Conservation (phyloP, 129 eudicot genomes). For the Daucus carota region DNA sequence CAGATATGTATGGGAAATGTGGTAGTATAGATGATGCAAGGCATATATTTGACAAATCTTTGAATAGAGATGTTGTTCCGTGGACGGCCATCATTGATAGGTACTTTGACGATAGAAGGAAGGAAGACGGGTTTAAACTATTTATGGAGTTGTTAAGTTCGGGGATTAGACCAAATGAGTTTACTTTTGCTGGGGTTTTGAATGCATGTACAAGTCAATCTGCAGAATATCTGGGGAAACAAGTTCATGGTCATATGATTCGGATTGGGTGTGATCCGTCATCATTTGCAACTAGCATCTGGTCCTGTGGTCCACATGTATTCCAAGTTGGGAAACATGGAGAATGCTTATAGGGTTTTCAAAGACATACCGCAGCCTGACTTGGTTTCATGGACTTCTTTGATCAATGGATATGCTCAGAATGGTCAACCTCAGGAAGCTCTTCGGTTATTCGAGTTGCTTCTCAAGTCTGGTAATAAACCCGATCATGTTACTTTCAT, state of each 20-base stretch:
- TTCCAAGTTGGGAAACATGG: too few species aligned
- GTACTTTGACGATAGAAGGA: conserved; percentile 52
- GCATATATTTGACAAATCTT: conserved; percentile 42
- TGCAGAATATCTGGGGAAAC: conserved; percentile 41
- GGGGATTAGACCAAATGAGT: conserved; percentile 54
- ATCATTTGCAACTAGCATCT: conserved; percentile 65
- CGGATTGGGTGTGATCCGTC: conserved; percentile 40
- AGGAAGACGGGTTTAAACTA: conserved; percentile 48
- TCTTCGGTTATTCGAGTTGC: too few species aligned
- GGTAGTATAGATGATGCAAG: conserved; percentile 35
- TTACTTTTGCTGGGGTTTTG: conserved; percentile 53
- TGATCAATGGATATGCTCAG: too few species aligned
- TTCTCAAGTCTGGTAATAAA: too few species aligned
- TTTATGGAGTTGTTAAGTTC: conserved; percentile 39
- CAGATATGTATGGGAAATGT: conserved; percentile 49
- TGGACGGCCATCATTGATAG: conserved; percentile 27
- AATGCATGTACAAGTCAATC: conserved; percentile 52
- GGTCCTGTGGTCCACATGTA: too few species aligned
- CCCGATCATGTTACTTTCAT: too few species aligned
- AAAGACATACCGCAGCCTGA: too few species aligned
- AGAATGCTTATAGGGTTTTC: too few species aligned
- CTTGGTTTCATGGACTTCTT: too few species aligned
- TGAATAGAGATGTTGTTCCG: conserved; percentile 40
- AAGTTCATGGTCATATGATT: conserved; percentile 58
- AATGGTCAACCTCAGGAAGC: too few species aligned